Base-by-base conservation (phyloP, 768 basidiomycete species). In the Tricholoma furcatifolium region DNA sequence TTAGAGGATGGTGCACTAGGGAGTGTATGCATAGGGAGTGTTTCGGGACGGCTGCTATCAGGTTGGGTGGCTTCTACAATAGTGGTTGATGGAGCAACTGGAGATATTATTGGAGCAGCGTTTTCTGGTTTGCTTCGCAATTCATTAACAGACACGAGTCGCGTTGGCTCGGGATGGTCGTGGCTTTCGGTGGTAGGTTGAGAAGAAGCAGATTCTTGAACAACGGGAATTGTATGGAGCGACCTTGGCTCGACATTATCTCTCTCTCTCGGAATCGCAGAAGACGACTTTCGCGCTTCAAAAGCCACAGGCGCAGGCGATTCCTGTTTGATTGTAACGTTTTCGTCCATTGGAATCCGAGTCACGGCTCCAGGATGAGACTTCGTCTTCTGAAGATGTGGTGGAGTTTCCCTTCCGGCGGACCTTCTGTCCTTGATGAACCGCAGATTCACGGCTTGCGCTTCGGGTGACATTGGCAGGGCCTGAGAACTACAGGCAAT, bases 401-500 rank as follows among this genome's bases (percentile, higher is more conserved):
- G 36, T 38, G 18, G 36, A 36, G 45, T 47, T 35, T 62, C 57
- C 57, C 55, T 47, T 12, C 51, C n/a, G 35, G 56, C 49, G 15
- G 45, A 57, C 34, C 59, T 58, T 4, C 50, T 57, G 14, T 66
- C 56, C 35, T 63, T 55, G 4, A 66, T 58, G 30, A 54, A 58
- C 4, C 66, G 63, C 27, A 69, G 40, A 55, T 70, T 70, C 34
- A 60, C 58, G 17, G 61, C 58, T 47, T 69, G 67, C 4, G 64
- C 64, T 55, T 65, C 64, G n/a, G 62, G 55, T 1, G 63, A 62
- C 11, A 67, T 47, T 2, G 57, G 51, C 12, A 48, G 21, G 7
- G 62, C 27, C 24, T 59, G 62, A 1, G 61, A 57, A 31, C 32
- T 44, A 40, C 56, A 60, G 4, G 66, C 46, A 4, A 70, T 54